phyloP scores from a whole-genome alignment of 2,329 filamentous ascomycete species.

The Plenodomus lindquistii region DNA sequence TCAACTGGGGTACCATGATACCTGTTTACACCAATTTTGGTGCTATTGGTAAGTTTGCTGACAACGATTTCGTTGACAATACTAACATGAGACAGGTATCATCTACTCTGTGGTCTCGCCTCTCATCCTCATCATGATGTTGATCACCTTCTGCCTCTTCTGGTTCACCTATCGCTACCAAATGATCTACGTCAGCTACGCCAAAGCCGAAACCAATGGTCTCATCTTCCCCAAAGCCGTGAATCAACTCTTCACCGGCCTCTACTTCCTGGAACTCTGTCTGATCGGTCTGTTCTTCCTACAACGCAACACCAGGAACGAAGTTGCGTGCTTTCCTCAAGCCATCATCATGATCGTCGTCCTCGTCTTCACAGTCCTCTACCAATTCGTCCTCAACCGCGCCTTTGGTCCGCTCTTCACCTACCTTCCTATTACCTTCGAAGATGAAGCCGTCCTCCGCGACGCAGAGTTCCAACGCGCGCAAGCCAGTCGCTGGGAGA shows the following conservation, averaged over 20 bases:
- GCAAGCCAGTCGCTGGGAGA: conserved; percentile 70
- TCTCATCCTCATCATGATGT: conserved; percentile 87
- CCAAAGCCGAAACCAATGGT: conserved; percentile 87
- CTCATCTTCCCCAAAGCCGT: conserved; percentile 89
- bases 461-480: conserved; percentile 85
- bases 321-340: conserved; percentile 70
- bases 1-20: conserved; percentile 93
- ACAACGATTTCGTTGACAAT: neutral
- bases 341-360: conserved; percentile 83
- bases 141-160: conserved; percentile 86
- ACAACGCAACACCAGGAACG: conserved; percentile 59
- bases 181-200: conserved; percentile 91
- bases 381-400: conserved; percentile 77
- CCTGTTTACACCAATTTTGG: conserved; percentile 96
- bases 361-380: conserved; percentile 70
- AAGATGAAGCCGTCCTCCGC: conserved; percentile 90
- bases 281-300: conserved; percentile 90
- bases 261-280: conserved; percentile 93
- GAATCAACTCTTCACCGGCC: conserved; percentile 91
- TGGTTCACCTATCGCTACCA: conserved; percentile 98
- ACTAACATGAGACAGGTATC: conserved; percentile 52
- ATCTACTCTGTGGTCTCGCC: conserved; percentile 90
- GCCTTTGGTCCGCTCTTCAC: conserved; percentile 85
- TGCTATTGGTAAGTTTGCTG: conserved; percentile 67
- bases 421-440: conserved; percentile 91